Conservation (phyloP, 2,329 filamentous ascomycete genomes). For the Xylaria sp. region DNA sequence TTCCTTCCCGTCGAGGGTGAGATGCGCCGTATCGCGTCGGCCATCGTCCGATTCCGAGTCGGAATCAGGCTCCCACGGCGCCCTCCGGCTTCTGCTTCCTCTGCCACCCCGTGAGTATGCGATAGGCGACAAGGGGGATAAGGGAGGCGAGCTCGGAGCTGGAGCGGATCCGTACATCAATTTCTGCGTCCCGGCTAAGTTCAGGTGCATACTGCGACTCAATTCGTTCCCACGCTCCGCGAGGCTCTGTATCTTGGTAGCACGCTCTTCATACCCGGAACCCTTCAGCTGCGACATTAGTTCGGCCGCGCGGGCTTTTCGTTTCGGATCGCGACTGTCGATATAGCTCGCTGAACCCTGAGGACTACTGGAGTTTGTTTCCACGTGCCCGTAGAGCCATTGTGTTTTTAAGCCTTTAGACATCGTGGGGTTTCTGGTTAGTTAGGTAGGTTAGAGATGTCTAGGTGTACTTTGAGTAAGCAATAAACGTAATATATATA, state of each 20-base stretch:
- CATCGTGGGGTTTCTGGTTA: conserved; percentile 36
- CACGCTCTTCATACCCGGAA: not conserved
- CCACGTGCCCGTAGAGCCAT: too few relatives aligned
- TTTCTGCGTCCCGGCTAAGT: not conserved
- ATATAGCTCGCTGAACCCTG: too few relatives aligned
- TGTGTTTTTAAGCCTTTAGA: conserved; percentile 40
- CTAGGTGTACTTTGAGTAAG: not conserved
- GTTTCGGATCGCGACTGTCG: not conserved
- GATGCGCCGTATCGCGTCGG: not conserved
- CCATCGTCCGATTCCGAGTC: conserved; percentile 14
- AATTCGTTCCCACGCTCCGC: not conserved
- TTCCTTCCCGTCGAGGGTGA: conserved; percentile 21
- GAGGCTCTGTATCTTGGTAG: not conserved
- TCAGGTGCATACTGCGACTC: not conserved
- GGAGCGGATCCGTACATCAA: not conserved
- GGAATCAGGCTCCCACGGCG: not conserved
- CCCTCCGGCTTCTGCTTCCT: not conserved
- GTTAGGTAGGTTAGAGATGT: not conserved
- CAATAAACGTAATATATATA: not conserved
- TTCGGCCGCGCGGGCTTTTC: conserved; percentile 1
- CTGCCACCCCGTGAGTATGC: too few relatives aligned
- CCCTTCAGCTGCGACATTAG: conserved; percentile 8
- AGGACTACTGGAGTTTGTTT: too few relatives aligned
- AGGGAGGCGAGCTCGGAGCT: too few relatives aligned
- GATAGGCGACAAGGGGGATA: too few relatives aligned